Percentiles rank a stretch among this genome's conserved stretches.
Evolutionary conservation across 345 rosid species (phyloP).

Genomic region (Erucastrum elatum): DNA sequence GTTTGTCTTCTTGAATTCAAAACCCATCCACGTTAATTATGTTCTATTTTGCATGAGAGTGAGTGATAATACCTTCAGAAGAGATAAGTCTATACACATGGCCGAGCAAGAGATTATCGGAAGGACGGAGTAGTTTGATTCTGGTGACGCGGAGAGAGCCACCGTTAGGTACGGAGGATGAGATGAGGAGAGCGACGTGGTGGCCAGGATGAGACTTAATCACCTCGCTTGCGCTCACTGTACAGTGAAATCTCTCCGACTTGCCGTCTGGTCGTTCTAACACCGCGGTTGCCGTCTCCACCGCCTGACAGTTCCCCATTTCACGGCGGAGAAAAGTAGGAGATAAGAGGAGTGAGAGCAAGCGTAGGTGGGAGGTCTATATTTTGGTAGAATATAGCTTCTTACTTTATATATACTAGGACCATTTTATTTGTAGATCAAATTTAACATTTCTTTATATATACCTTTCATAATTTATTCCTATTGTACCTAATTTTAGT

Average conservation of each 20-base stretch:
- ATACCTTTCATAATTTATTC: slow-evolving; percentile 8
- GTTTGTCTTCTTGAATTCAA: neutral
- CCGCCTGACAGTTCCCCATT: slow-evolving; percentile 45
- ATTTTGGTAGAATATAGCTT: slow-evolving; percentile 9
- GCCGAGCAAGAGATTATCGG: slow-evolving; percentile 37
- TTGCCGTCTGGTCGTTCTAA: slow-evolving; percentile 38
- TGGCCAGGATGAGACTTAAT: slow-evolving; percentile 32
- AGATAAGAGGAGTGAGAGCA: slow-evolving; percentile 19
- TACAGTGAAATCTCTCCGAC: slow-evolving; percentile 26
- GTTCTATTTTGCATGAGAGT: neutral
- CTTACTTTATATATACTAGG: slow-evolving; percentile 13
- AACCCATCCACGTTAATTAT: neutral
- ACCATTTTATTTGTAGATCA: neutral
- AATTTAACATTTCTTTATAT: neutral
- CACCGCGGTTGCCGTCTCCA: slow-evolving; percentile 38
- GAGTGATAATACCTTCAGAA: slow-evolving; percentile 29
- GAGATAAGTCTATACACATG: slow-evolving; percentile 41
- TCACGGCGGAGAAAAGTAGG: slow-evolving; percentile 35
- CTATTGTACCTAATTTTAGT: slow-evolving; percentile 3
- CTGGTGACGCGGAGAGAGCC: slow-evolving; percentile 45
- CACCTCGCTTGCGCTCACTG: slow-evolving; percentile 33
- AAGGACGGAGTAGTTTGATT: slow-evolving; percentile 41
- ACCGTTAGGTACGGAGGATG: slow-evolving; percentile 40
- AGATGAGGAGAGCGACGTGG: slow-evolving; percentile 41
- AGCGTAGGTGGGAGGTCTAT: neutral